A percentile compares a stretch with the other conserved stretches of the same genome.
phyloP scores from a whole-genome alignment of 352 stramenopile species.

The Phytophthora agathidicida region DNA sequence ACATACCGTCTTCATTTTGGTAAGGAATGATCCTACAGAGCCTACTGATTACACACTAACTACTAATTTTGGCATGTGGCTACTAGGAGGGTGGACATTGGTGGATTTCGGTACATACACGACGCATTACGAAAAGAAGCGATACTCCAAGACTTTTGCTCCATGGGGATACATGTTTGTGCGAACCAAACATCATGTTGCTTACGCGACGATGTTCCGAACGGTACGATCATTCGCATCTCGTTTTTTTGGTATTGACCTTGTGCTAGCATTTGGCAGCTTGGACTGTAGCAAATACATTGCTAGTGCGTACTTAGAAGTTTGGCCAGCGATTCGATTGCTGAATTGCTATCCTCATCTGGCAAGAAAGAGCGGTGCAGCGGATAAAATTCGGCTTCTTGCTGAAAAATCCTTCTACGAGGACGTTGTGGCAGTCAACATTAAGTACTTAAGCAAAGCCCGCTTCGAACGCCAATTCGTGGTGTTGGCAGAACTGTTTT shows the following conservation, averaged over 20 bases:
- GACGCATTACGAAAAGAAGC: constrained; percentile 8
- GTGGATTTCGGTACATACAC: constrained; percentile 36
- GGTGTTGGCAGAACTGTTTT: neutral
- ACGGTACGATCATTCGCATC: constrained; percentile 1
- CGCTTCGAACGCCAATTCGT: neutral
- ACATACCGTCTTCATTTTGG: too few relatives aligned
- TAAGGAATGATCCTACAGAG: too few relatives aligned
- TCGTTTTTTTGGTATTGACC: constrained; percentile 17
- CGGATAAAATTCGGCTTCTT: constrained; percentile 2
- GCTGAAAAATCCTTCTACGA: neutral
- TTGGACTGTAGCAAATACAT: constrained; percentile 19
- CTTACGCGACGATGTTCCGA: constrained; percentile 22
- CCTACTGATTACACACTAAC: too few relatives aligned
- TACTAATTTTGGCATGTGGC: too few relatives aligned
- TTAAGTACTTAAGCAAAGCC: constrained; percentile 7
- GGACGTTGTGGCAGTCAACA: constrained; percentile 2
- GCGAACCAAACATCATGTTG: constrained; percentile 14
- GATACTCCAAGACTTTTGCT: constrained; percentile 30
- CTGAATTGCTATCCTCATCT: constrained; percentile 24
- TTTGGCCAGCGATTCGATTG: constrained; percentile 17
- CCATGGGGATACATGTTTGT: constrained; percentile 35
- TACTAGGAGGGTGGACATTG: constrained; percentile 25
- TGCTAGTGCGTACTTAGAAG: constrained; percentile 20
- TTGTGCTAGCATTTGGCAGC: constrained; percentile 16
- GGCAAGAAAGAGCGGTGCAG: constrained; percentile 5